phyloP scores from a whole-genome alignment of 345 rosid genomes.

The Erysimum cheiranthoides region DNA sequence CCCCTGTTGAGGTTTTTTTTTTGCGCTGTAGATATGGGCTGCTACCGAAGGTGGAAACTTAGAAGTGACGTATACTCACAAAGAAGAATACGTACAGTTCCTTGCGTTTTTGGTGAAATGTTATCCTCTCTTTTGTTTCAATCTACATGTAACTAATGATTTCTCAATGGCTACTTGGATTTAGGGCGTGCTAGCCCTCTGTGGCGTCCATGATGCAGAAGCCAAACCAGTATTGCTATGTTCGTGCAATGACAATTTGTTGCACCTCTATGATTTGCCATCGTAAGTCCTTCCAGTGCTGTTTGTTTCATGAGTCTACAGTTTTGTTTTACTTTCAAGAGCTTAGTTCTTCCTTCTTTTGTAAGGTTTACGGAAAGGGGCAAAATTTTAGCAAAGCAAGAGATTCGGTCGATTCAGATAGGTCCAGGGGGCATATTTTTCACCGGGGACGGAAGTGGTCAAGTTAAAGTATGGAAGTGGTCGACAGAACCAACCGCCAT shows the following conservation, averaged over 20 bases:
- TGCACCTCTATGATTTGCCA: slow-evolving; percentile 83
- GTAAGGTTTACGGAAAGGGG: slow-evolving; percentile 85
- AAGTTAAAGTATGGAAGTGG: slow-evolving; percentile 94
- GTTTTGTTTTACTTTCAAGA: slow-evolving; percentile 1
- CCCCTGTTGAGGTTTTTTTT: not conserved
- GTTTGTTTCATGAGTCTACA: slow-evolving; percentile 7
- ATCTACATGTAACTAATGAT: slow-evolving; percentile 9
- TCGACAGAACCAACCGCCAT: slow-evolving; percentile 47
- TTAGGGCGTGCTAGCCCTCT: slow-evolving; percentile 78
- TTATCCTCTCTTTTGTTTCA: slow-evolving; percentile 8
- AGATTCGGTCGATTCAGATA: slow-evolving; percentile 76
- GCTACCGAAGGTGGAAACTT: slow-evolving; percentile 88
- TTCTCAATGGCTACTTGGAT: slow-evolving; percentile 34
- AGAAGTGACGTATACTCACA: slow-evolving; percentile 95
- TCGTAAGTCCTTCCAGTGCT: slow-evolving; percentile 71
- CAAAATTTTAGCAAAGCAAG: slow-evolving; percentile 79
- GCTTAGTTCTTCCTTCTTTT: slow-evolving; percentile 11
- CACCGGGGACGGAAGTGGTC: slow-evolving; percentile 93
- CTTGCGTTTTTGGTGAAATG: slow-evolving; percentile 16
- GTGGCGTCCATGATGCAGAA: slow-evolving; percentile 81
- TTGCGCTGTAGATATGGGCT: slow-evolving; percentile 77
- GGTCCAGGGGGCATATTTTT: slow-evolving; percentile 93
- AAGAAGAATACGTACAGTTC: slow-evolving; percentile 78
- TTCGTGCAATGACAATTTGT: slow-evolving; percentile 73
- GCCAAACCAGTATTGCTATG: slow-evolving; percentile 85